Evolutionary conservation across 768 basidiomycete species (phyloP).

Genomic region (Pulveroboletus sp.): DNA sequence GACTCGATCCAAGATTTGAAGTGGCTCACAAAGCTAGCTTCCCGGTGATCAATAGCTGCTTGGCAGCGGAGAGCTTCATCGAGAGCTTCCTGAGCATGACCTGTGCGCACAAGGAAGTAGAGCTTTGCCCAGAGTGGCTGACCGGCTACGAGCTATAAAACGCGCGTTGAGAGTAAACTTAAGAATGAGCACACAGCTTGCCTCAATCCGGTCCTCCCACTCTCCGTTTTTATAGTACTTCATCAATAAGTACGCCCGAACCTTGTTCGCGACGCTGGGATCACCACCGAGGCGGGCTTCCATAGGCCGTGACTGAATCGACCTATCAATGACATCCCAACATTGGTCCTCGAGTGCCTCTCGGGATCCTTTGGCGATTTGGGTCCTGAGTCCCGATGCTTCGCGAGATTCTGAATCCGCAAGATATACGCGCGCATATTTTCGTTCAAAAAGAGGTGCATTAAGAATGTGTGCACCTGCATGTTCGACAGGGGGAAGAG

Average conservation of each 20-base stretch:
- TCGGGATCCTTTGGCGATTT: constrained; percentile 75
- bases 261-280: constrained; percentile 85
- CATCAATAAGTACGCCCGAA: constrained; percentile 83
- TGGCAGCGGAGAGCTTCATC: constrained; percentile 71
- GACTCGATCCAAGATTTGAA: constrained; percentile 85
- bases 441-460: constrained; percentile 75
- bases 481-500: constrained; percentile 73
- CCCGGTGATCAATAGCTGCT: constrained; percentile 69
- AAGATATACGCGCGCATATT: constrained; percentile 78
- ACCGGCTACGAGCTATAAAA: constrained; percentile 71
- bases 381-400: constrained; percentile 59
- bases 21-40: constrained; percentile 78
- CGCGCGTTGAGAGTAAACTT: constrained; percentile 1
- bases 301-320: constrained; percentile 74
- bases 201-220: constrained; percentile 90
- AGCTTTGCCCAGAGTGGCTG: constrained; percentile 91
- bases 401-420: constrained; percentile 62
- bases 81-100: constrained; percentile 78
- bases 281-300: constrained; percentile 91
- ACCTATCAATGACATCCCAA: constrained; percentile 78
- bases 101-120: constrained; percentile 90
- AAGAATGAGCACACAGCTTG: constrained; percentile 31
- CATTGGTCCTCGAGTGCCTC: constrained; percentile 89
- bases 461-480: constrained; percentile 82
- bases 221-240: constrained; percentile 75